Evolutionary conservation across 805 yeast species (phyloP).

Genomic region (Starmera quercuum): DNA sequence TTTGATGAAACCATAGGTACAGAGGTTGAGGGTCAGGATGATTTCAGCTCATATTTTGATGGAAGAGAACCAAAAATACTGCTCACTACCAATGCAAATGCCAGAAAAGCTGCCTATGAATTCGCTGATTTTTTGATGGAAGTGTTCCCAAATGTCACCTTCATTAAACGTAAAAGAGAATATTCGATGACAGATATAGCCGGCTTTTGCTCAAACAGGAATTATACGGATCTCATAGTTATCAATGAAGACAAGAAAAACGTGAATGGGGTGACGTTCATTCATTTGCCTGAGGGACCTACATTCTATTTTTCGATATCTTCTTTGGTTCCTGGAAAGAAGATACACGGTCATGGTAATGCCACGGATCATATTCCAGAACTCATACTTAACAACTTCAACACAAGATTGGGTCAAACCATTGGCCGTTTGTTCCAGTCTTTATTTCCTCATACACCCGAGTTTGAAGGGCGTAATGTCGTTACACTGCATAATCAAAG

Average conservation of each 20-base stretch:
- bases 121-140: constrained; percentile 84
- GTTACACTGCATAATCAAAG: constrained; percentile 94
- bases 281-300: constrained; percentile 94
- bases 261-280: constrained; percentile 87
- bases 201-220: constrained; percentile 70
- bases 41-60: constrained; percentile 19
- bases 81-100: constrained; percentile 82
- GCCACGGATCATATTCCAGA: constrained; percentile 92
- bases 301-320: constrained; percentile 84
- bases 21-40: constrained; percentile 22
- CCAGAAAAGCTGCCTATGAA: constrained; percentile 80
- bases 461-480: constrained; percentile 91
- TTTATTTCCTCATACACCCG: constrained; percentile 88
- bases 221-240: constrained; percentile 80
- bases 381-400: constrained; percentile 83
- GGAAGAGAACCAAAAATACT: constrained; percentile 65
- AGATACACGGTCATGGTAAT: constrained; percentile 81
- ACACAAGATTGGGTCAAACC: constrained; percentile 87
- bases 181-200: constrained; percentile 85
- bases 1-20: constrained; percentile 19
- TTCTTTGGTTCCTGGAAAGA: constrained; percentile 66
- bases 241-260: constrained; percentile 91
- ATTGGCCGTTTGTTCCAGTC: constrained; percentile 90
- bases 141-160: constrained; percentile 76
- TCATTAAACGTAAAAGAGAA: constrained; percentile 81